phyloP scores from a whole-genome alignment of 2,329 filamentous ascomycete species.

The Tolypocladium tundrense region DNA sequence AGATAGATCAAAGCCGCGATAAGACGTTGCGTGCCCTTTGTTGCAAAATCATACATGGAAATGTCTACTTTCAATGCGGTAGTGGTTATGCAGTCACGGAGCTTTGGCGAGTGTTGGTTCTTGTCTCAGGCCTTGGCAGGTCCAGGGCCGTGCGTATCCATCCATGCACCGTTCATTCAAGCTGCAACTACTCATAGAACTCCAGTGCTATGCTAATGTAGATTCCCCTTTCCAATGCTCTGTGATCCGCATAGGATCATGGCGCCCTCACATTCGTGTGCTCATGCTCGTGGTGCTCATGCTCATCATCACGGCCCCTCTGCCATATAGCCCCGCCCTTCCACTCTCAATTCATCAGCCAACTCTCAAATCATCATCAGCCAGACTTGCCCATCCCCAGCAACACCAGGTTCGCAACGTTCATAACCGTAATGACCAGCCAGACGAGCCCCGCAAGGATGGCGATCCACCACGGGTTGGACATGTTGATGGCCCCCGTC shows the following conservation, averaged over 20 bases:
- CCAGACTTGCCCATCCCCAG: constrained; percentile 24
- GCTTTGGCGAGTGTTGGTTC: neutral
- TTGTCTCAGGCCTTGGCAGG: too few species aligned
- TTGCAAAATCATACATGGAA: neutral
- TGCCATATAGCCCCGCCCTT: neutral
- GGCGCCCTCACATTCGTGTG: neutral
- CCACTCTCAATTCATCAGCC: too few species aligned
- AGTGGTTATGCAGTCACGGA: neutral
- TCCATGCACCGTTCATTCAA: too few species aligned
- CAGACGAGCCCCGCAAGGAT: constrained; percentile 51
- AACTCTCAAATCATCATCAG: neutral
- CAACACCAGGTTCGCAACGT: constrained; percentile 64
- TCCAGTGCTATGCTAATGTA: neutral
- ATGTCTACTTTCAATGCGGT: neutral
- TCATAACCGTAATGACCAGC: constrained; percentile 67
- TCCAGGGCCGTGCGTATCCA: too few species aligned
- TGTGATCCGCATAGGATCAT: neutral
- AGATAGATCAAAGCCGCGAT: too few species aligned
- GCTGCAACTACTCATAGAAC: neutral
- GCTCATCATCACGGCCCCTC: neutral
- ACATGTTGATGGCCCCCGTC: constrained; percentile 45
- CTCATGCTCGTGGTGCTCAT: neutral
- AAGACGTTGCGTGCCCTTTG: neutral
- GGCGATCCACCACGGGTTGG: constrained; percentile 58
- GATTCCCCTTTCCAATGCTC: neutral